Evolutionary conservation across 441 rosid genomes (phyloP), one percentile per base, ranked within the genome.

Genomic region (Erysimum cheiri): DNA sequence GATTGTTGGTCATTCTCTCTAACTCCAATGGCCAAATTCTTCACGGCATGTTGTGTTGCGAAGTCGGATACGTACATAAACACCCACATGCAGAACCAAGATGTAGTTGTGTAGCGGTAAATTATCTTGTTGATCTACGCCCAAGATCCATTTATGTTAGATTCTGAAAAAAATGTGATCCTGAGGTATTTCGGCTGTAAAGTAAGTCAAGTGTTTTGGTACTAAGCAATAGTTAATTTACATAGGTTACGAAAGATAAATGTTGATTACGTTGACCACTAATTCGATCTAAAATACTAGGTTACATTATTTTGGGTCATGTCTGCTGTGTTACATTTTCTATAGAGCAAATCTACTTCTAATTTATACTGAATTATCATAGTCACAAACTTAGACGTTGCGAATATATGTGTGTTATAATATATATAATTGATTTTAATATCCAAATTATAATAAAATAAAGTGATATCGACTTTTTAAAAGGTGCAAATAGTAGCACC

Each of bases 11-110:
- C 37, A 56, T 56, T 48, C 52, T 55, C 35, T 44, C 60, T 36
- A 64, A 72, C 65, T 55, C 53, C 56, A 56, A 15, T 64, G 15
- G 53, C 35, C 60, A 65, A 57, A 65, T n/a, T 72, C 36, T 65
- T 57, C 26, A 72, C 71, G 65, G 56, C 64, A 53, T 71, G 62
- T 22, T 63, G 24, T 48, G 62, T 43, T 15, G 49, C 39, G 60
- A 37, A 65, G 15, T 57, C 62, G 62, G 31, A 15, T 36, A 48
- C 19, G 57, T 19, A 57, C 13, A 44, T 56, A 56, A 68, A 36
- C 56, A 43, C 28, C 43, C 10, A 12, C 22, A 19, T 48, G 46
- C 28, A 9, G 14, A 33, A 49, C 46, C 33, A 47, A 64, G 35
- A n/a, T 9, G 28, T 24, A 24, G 36, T 24, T 63, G 11, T 50